Evolutionary conservation across 2,329 filamentous ascomycete genomes (phyloP), one percentile per base, ranked within the genome.

Genomic region (Lachnellula arida): DNA sequence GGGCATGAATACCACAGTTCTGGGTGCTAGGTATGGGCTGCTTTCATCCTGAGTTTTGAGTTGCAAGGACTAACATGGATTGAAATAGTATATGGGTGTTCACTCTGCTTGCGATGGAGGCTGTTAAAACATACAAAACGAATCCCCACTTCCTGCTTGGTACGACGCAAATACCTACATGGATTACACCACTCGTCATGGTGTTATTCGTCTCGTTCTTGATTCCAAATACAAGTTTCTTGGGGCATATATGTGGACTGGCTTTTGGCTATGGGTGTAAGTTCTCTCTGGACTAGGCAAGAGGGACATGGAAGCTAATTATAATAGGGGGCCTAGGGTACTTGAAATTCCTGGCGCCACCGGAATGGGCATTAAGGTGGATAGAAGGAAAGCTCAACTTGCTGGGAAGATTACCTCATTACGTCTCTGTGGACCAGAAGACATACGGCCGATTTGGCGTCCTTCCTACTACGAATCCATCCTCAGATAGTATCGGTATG

Each of bases 351-450:
- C 80, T 97, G 42, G 89, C 91, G 15, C 94, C 94, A 22, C 92
- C 91, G 2, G 94, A 97, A 73, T 89, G 88, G 81, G 81, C 88
- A 28, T 77, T 97, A 54, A 82, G 91, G 62, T 97, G 88, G 85
- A 80, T 97, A 54, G 94, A 99, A 74, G 84, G 82, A 17, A 95
- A 93, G 70, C 75, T 97, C 57, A 94, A 96, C 68, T 78, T 97
- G 9, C 78, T 96, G 22, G 89, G 85, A 19, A 81, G 91, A 57
- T 74, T 97, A 25, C 93, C 93, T 46, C 90, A 96, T 73, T 97
- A 96, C 67, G 88, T 97, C 48, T 95, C 89, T 55, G 86, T 97
- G 15, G 93, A 97, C 68, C 92, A 96, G 73, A 97, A 96, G 79
- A 96, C 90, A 5, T 96, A 93, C 67, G 93, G 93, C 7, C 81